Evolutionary conservation across 2,329 filamentous ascomycete species (phyloP).

Genomic region (Exophiala sideris): DNA sequence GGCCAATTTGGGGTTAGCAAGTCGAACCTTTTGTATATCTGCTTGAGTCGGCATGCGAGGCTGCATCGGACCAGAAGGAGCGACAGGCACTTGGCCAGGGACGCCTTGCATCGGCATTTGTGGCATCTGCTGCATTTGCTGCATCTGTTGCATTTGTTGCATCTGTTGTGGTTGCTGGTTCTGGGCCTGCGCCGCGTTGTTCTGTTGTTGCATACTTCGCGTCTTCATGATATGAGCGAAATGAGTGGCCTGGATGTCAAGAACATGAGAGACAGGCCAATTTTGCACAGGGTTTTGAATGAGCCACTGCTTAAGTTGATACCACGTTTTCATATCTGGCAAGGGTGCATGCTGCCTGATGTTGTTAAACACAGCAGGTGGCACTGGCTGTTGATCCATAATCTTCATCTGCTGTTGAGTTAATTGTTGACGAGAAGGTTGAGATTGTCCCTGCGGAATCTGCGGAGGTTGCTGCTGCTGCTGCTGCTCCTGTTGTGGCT

Average conservation of each 20-base stretch:
- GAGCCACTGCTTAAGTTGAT: slow-evolving; percentile 26
- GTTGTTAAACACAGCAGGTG: slow-evolving; percentile 15
- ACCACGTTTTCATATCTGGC: slow-evolving; percentile 23
- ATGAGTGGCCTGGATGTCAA: slow-evolving; percentile 25
- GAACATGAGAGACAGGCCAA: slow-evolving; percentile 16
- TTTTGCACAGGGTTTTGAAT: slow-evolving; percentile 21
- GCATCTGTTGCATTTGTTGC: slow-evolving; percentile 13
- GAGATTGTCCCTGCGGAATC: slow-evolving; percentile 21
- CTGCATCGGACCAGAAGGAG: slow-evolving; percentile 8
- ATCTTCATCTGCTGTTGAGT: slow-evolving; percentile 23
- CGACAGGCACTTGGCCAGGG: slow-evolving; percentile 5
- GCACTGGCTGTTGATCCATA: slow-evolving; percentile 25
- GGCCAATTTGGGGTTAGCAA: slow-evolving; percentile 19
- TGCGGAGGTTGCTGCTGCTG: slow-evolving; percentile 28
- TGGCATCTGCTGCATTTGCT: slow-evolving; percentile 8
- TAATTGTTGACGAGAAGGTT: slow-evolving; percentile 16
- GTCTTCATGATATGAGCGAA: slow-evolving; percentile 23
- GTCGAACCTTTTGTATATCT: slow-evolving; percentile 22
- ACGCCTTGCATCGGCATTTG: slow-evolving; percentile 12
- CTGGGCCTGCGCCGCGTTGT: slow-evolving; percentile 3
- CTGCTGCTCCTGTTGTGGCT: slow-evolving; percentile 33
- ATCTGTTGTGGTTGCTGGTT: slow-evolving; percentile 8
- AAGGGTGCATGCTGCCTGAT: slow-evolving; percentile 20
- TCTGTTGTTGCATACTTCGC: slow-evolving; percentile 17
- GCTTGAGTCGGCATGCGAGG: slow-evolving; percentile 11